Conservation (phyloP, 139 green algal genomes). For the Limnomonas spitsbergensis region DNA sequence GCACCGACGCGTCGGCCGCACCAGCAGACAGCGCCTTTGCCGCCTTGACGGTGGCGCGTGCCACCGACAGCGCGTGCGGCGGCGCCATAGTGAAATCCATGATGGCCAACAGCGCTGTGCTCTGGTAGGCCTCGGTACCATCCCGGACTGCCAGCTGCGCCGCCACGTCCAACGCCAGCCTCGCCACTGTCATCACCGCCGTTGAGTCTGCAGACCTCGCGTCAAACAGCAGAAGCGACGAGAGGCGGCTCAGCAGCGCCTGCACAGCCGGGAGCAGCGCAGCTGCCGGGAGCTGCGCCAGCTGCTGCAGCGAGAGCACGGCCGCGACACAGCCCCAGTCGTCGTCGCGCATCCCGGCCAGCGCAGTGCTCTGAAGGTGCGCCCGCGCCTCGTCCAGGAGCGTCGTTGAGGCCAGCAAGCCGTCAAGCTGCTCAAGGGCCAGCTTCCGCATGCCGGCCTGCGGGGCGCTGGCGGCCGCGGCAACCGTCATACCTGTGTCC, state of each 20-base stretch:
- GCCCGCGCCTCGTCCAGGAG: not conserved
- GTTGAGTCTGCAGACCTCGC: constrained; percentile 21
- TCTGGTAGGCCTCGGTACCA: not conserved
- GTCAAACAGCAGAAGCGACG: constrained; percentile 15
- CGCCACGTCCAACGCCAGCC: constrained; percentile 19
- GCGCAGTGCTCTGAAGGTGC: not conserved
- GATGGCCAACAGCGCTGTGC: constrained; percentile 12
- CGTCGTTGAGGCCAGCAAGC: constrained; percentile 2
- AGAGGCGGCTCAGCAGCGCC: constrained; percentile 24
- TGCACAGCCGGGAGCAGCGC: constrained; percentile 44
- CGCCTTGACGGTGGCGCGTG: constrained; percentile 22
- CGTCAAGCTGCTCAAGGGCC: constrained; percentile 43
- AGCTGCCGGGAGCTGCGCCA: constrained; percentile 15
- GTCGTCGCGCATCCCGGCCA: constrained; percentile 29
- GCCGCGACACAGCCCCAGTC: constrained; percentile 30
- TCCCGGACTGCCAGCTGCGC: constrained; percentile 5
- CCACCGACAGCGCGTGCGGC: not conserved
- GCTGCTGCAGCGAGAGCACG: constrained; percentile 18
- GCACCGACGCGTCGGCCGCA: not conserved
- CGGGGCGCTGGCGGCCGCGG: constrained; percentile 34
- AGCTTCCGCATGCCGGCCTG: constrained; percentile 47
- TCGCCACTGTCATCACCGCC: constrained; percentile 19
- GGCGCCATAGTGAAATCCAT: constrained; percentile 21
- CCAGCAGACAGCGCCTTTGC: not conserved
- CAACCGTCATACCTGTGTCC: constrained; percentile 34